Base-by-base conservation (phyloP, 768 basidiomycete species). In the Phaeotremella skinneri region DNA sequence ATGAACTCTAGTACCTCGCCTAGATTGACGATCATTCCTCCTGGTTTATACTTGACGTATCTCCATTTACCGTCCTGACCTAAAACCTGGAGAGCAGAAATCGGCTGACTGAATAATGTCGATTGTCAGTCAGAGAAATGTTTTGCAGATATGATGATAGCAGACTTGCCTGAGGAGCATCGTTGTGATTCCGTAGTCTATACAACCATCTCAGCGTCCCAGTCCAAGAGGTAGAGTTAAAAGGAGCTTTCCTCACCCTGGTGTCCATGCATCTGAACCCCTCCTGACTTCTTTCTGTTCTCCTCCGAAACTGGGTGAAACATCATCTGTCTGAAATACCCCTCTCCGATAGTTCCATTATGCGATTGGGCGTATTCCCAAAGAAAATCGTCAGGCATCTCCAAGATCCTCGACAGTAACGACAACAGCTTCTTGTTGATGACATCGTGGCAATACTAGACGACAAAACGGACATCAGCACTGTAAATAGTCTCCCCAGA, bases 341-440 rank as follows among this genome's bases (percentile, higher is more conserved):
- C 63, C 31, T 68, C 63, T 32, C 52, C 54, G 30, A 58, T 53
- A 7, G 63, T 56, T 9, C 56, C 50, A 29, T 52, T 60, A 37
- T 64, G 56, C 25, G 60, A 55, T 47, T 69, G 62, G 29, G 64
- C 60, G 27, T 62, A 59, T 13, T 70, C 55, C 67, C 67, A 70
- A 11, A 73, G 65, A 26, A 60, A 67, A 25, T 73, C 72, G n/a
- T 62, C 64, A 9, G 61, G 61, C 23, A 73, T 58, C 34, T 73
- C 71, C 53, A 73, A 62, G 16, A 70, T 69, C 11, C 55, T 52
- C 2, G 69, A 70, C 17, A 73, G 51, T 25, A 73, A 55, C 23
- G 54, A 39, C 14, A 64, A 47, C 29, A 52, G 50, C 20, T 52
- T 52, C 26, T 21, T 31, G 50, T 52, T 52, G 50, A 52, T 37